These are phyloP conservation scores for Phylloporus scabripes DNA, from an alignment of 768 basidiomycete species.

Conservation along the genomic window DNA sequence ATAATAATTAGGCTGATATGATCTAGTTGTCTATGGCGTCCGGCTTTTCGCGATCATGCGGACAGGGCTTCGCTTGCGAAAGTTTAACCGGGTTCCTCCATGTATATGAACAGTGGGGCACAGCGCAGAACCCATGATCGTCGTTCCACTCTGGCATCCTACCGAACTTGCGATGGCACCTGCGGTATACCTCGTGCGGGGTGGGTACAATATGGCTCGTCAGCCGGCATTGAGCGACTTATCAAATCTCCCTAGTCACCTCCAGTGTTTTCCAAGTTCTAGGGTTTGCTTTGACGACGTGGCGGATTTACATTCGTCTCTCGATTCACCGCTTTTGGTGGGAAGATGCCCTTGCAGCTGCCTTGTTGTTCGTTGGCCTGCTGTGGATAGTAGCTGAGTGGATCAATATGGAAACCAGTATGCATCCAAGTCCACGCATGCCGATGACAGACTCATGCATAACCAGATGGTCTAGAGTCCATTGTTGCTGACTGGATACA, in stretches of 20 bases:
- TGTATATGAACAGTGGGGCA: not conserved
- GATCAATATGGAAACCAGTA: not conserved
- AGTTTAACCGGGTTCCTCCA: not conserved
- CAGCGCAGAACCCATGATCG: not conserved
- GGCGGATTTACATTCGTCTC: too few species aligned
- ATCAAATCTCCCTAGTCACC: too few species aligned
- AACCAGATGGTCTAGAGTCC: slow-evolving; percentile 8
- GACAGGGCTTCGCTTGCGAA: not conserved
- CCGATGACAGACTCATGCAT: not conserved
- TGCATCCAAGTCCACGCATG: not conserved
- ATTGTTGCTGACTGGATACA: slow-evolving; percentile 10
- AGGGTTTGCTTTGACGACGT: too few species aligned
- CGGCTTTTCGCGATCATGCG: not conserved
- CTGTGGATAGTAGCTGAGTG: too few species aligned
- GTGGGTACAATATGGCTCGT: too few species aligned
- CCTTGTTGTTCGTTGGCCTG: too few species aligned
- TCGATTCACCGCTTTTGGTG: too few species aligned
- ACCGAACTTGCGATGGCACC: not conserved
- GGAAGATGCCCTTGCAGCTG: too few species aligned
- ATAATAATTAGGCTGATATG: too few species aligned
- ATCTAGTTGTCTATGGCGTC: not conserved
- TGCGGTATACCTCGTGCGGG: not conserved
- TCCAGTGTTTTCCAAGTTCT: too few species aligned
- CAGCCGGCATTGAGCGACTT: too few species aligned
- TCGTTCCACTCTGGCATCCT: not conserved